Conservation (phyloP, 140 eudicot species). For the Ambrosia hybrid region DNA sequence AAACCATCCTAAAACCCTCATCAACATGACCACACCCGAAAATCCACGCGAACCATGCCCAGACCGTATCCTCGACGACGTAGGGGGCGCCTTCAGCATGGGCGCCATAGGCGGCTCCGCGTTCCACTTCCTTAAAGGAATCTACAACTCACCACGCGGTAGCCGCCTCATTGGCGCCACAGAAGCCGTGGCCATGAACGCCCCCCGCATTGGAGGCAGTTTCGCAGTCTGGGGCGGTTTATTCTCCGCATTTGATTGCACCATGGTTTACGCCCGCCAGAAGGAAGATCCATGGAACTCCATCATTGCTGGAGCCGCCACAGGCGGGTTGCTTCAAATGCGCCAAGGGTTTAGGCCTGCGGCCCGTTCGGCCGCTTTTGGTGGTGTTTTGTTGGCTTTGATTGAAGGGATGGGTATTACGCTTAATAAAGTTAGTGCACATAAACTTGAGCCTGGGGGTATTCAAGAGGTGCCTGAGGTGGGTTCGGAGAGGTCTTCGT, state of each 20-base stretch:
- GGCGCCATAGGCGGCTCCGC: constrained; percentile 58
- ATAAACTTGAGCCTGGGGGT: constrained; percentile 12
- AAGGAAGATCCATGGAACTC: constrained; percentile 57
- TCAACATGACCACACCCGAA: constrained; percentile 42
- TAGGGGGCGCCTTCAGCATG: constrained; percentile 46
- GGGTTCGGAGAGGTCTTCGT: neutral
- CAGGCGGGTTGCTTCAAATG: constrained; percentile 40
- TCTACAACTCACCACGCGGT: constrained; percentile 29
- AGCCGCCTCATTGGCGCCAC: constrained; percentile 38
- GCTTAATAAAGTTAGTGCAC: constrained; percentile 35
- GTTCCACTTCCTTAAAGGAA: constrained; percentile 41
- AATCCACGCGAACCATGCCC: constrained; percentile 55
- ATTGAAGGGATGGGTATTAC: constrained; percentile 39
- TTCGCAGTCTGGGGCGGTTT: constrained; percentile 55
- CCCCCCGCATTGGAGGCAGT: constrained; percentile 40
- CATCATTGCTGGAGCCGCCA: constrained; percentile 43
- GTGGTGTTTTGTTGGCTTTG: constrained; percentile 37
- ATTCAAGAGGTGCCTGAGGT: constrained; percentile 23
- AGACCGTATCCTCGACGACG: constrained; percentile 49
- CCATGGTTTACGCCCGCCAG: constrained; percentile 45
- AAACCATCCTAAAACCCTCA: no score
- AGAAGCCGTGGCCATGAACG: constrained; percentile 40
- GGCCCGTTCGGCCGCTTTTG: constrained; percentile 27
- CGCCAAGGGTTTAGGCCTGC: constrained; percentile 42
- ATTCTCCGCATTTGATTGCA: constrained; percentile 43